Evolutionary conservation across 2,329 filamentous ascomycete species (phyloP).

Genomic region (Ceratocystis papillata): DNA sequence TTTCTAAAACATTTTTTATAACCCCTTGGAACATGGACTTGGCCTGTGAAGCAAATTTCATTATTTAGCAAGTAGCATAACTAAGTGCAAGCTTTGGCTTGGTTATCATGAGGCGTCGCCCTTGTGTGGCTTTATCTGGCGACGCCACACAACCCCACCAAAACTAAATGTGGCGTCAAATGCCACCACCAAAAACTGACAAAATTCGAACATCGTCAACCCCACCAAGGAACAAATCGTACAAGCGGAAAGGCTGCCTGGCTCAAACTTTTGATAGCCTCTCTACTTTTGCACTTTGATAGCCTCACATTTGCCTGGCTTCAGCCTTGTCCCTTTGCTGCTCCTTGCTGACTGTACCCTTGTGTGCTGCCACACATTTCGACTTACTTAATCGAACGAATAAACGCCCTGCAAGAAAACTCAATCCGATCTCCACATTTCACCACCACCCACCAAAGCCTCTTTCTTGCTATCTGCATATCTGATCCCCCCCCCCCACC

Average conservation of each 20-base stretch:
- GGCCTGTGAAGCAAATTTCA: too few relatives aligned
- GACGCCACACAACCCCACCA: conserved; percentile 19
- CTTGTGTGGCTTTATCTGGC: background rate
- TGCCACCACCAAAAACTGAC: conserved; percentile 20
- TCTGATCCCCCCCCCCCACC: background rate
- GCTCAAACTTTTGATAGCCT: background rate
- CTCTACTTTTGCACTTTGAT: background rate
- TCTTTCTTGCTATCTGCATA: conserved; percentile 6
- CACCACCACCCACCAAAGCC: conserved; percentile 1
- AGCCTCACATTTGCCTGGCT: background rate
- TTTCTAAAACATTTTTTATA: too few relatives aligned
- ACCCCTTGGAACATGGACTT: too few relatives aligned
- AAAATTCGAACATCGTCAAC: conserved; percentile 21
- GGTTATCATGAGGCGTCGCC: background rate
- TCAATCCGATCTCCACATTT: conserved; percentile 9
- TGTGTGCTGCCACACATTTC: background rate
- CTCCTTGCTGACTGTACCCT: too few relatives aligned
- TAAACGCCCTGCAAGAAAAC: conserved; percentile 9
- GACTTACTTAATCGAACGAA: background rate
- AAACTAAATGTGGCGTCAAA: conserved; percentile 12
- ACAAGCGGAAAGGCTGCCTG: background rate
- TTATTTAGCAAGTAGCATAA: too few relatives aligned
- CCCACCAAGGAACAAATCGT: conserved; percentile 16
- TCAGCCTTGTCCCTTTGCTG: background rate
- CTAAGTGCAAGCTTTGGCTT: background rate